Conservation (phyloP, 352 stramenopile species). For the Phytophthora meadii region DNA sequence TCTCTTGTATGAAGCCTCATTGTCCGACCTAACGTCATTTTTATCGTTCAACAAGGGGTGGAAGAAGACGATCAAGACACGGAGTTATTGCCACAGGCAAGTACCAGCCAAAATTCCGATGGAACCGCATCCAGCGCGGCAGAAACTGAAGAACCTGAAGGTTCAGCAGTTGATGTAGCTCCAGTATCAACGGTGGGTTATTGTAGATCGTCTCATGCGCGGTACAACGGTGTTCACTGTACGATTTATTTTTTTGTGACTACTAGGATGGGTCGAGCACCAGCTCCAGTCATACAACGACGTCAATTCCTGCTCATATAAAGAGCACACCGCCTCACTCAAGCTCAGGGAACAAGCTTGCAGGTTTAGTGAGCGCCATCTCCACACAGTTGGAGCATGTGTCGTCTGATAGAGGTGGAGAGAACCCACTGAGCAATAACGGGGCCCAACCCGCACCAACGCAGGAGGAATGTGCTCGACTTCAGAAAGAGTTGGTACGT, state of each 20-base stretch:
- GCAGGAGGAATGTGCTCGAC: constrained; percentile 37
- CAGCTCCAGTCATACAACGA: constrained; percentile 24
- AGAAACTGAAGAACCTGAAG: constrained; percentile 17
- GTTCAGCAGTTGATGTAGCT: not conserved
- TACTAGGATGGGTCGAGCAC: constrained; percentile 26
- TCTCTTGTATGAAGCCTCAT: not conserved
- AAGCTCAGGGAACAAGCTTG: constrained; percentile 39
- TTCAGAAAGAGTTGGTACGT: constrained; percentile 65
- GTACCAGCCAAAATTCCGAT: constrained; percentile 23
- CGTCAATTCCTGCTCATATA: not conserved
- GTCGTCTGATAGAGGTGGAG: constrained; percentile 24
- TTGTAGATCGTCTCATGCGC: not conserved
- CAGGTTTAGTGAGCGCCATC: constrained; percentile 40
- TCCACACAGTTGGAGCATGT: constrained; percentile 41
- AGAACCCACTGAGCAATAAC: constrained; percentile 23
- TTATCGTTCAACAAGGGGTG: constrained; percentile 8
- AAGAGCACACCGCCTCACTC: constrained; percentile 37
- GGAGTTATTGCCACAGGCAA: constrained; percentile 35
- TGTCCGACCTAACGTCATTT: not conserved
- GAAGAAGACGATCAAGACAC: constrained; percentile 35
- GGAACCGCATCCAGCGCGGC: constrained; percentile 10
- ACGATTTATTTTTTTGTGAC: constrained; percentile 4
- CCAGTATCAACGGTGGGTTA: constrained; percentile 18
- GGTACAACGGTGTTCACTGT: constrained; percentile 3
- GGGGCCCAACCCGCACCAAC: constrained; percentile 12